Evolutionary conservation across 2,329 filamentous ascomycete genomes (phyloP).

Genomic region (Diaporthe capsici): DNA sequence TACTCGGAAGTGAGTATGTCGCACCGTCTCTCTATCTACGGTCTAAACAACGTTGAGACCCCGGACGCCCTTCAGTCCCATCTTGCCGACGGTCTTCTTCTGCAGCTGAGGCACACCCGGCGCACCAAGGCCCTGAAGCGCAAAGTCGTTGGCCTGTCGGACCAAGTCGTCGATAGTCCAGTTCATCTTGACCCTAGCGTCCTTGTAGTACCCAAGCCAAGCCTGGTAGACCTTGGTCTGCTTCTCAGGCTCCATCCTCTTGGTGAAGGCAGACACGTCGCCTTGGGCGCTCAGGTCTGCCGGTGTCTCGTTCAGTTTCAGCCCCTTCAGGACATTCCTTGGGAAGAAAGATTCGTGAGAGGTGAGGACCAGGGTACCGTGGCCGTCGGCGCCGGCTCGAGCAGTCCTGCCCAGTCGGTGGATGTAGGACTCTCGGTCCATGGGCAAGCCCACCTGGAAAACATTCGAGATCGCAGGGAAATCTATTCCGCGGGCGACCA

Average conservation of each 20-base stretch:
- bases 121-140: conserved; percentile 61
- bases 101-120: conserved; percentile 62
- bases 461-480: conserved; percentile 79
- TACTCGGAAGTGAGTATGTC: not conserved
- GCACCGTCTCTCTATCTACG: conserved; percentile 40
- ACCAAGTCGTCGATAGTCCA: conserved; percentile 64
- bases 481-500: conserved; percentile 80
- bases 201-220: conserved; percentile 71
- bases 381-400: conserved; percentile 74
- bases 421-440: conserved; percentile 74
- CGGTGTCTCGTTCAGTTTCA: conserved; percentile 63
- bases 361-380: conserved; percentile 72
- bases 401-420: conserved; percentile 78
- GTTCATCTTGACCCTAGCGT: conserved; percentile 59
- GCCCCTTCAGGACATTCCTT: conserved; percentile 64
- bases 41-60: conserved; percentile 64
- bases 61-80: conserved; percentile 67
- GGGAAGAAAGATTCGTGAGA: conserved; percentile 66
- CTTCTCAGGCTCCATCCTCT: conserved; percentile 59
- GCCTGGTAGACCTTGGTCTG: conserved; percentile 68
- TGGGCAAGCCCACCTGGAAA: conserved; percentile 73
- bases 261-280: conserved; percentile 56
- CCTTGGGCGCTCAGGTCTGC: conserved; percentile 60
- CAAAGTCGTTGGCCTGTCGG: conserved; percentile 64
- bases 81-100: conserved; percentile 66